phyloP scores from a whole-genome alignment of 345 rosid species.

The Populus davidiana region DNA sequence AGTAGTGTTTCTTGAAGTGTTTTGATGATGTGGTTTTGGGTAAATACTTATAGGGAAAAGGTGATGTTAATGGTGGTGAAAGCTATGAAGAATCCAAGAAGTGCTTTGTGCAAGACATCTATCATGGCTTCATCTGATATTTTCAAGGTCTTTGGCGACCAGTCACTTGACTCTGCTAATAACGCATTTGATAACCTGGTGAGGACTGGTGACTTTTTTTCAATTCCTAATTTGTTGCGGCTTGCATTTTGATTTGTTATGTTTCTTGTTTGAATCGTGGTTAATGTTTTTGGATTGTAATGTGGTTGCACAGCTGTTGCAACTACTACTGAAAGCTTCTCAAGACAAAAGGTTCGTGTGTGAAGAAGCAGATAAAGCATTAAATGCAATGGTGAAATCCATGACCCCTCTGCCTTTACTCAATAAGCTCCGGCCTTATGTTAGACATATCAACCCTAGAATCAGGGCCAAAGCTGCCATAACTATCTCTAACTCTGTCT shows the following conservation, averaged over 20 bases:
- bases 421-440: conserved; percentile 78
- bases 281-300: conserved; percentile 4
- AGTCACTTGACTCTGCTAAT: conserved; percentile 50
- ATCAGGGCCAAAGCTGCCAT: conserved; percentile 88
- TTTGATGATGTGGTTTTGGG: conserved; percentile 7
- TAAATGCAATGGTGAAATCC: conserved; percentile 67
- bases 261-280: background rate
- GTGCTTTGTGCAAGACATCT: conserved; percentile 95
- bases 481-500: conserved; percentile 81
- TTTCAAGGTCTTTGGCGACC: conserved; percentile 64
- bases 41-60: conserved; percentile 48
- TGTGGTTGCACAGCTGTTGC: conserved; percentile 62
- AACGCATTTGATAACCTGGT: background rate
- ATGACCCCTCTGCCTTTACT: conserved; percentile 59
- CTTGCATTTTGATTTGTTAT: conserved; percentile 2
- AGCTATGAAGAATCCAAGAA: conserved; percentile 92
- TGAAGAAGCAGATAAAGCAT: conserved; percentile 91
- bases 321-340: conserved; percentile 90
- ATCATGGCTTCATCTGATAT: conserved; percentile 87
- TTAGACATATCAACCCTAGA: conserved; percentile 82
- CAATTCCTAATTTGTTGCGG: background rate
- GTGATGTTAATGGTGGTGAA: conserved; percentile 74
- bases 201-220: conserved; percentile 50
- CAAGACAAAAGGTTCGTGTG: conserved; percentile 96
- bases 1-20: background rate